Evolutionary conservation across 306 rosid species (phyloP).

Genomic region (Cucurbita maxima): DNA sequence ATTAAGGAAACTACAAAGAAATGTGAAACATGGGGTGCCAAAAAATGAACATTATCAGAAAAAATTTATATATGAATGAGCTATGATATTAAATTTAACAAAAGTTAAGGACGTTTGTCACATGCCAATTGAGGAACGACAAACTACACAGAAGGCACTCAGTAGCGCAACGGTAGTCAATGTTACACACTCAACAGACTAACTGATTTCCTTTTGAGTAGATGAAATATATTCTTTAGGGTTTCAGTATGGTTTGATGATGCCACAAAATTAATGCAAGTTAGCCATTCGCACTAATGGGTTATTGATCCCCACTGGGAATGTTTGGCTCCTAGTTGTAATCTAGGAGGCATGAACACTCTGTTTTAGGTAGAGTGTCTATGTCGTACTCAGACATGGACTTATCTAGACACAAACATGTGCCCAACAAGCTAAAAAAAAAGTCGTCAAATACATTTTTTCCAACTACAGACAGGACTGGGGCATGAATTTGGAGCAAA

Average conservation of each 20-base stretch:
- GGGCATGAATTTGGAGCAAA: not conserved
- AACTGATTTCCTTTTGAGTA: not conserved
- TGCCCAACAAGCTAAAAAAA: not conserved
- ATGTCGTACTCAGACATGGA: not conserved
- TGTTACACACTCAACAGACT: not conserved
- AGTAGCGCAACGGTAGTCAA: not conserved
- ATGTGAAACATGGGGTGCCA: not conserved
- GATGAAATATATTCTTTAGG: not conserved
- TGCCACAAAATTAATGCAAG: not conserved
- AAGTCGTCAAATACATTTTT: not conserved
- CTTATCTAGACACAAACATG: not conserved
- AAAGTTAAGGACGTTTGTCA: not conserved
- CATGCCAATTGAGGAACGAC: not conserved
- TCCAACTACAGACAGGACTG: not conserved
- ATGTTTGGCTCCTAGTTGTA: not conserved
- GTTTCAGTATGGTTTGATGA: not conserved
- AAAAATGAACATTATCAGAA: not conserved
- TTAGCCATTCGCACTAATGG: not conserved
- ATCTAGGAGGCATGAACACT: not conserved
- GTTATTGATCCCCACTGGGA: not conserved
- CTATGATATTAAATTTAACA: not conserved
- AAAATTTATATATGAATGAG: not conserved
- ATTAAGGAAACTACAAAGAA: slow-evolving; percentile 39
- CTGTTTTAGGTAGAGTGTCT: not conserved
- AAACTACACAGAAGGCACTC: not conserved